These are phyloP conservation scores for Gonium pectorale DNA, from an alignment of 139 green algal genomes.

Conservation along the genomic window DNA sequence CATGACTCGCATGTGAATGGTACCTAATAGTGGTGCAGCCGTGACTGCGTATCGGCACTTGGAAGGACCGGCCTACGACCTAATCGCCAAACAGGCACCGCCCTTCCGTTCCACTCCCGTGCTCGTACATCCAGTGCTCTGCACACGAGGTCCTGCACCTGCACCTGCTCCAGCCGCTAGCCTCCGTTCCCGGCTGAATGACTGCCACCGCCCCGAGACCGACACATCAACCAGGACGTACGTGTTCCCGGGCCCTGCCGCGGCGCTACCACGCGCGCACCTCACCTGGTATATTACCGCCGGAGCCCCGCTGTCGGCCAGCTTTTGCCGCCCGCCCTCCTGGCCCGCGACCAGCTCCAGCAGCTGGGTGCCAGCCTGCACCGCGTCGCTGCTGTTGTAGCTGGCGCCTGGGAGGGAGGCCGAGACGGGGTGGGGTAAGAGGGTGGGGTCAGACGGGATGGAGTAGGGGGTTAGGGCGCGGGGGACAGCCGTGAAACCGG, in stretches of 20 bases:
- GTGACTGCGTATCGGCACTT: neutral
- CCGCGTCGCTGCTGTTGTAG: neutral
- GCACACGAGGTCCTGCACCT: neutral
- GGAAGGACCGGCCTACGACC: neutral
- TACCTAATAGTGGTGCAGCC: no score
- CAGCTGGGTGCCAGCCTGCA: neutral
- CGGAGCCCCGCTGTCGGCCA: neutral
- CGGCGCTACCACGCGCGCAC: neutral
- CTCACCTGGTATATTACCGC: constrained; percentile 2
- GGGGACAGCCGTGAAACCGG: no score
- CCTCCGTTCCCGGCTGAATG: no score
- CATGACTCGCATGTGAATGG: no score
- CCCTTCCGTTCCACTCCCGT: neutral
- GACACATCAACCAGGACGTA: no score
- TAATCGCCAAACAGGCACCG: neutral
- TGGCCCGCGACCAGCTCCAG: neutral
- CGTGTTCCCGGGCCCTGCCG: no score
- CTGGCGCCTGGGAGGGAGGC: neutral
- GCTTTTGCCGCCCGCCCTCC: neutral
- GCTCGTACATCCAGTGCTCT: neutral
- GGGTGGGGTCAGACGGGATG: no score
- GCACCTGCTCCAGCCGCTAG: no score
- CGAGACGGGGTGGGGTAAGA: neutral
- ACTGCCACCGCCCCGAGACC: no score
- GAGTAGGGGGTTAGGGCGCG: no score